A percentile compares a stretch with the other conserved stretches of the same genome.
phyloP scores from a whole-genome alignment of 2,329 filamentous ascomycete species.

The Didymella glomerata region DNA sequence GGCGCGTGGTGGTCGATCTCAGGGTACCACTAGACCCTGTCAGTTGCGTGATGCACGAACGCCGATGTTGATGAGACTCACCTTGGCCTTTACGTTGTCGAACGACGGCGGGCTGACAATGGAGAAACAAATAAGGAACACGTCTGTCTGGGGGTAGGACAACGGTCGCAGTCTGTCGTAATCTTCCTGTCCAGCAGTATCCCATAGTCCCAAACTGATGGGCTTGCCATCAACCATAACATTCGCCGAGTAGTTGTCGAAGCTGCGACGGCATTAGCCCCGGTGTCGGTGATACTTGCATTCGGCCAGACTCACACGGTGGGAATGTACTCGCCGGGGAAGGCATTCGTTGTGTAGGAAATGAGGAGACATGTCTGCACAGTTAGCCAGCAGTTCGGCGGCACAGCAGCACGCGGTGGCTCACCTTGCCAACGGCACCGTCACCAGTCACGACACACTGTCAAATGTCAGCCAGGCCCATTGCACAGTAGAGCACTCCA shows the following conservation, averaged over 20 bases:
- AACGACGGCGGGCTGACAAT: conserved; percentile 98
- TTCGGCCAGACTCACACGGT: conserved; percentile 74
- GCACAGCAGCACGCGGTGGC: conserved; percentile 39
- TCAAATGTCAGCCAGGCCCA: background rate
- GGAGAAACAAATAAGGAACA: conserved; percentile 98
- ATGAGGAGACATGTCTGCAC: conserved; percentile 95
- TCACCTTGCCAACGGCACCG: conserved; percentile 98
- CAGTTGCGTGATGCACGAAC: conserved; percentile 22
- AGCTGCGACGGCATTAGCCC: conserved; percentile 63
- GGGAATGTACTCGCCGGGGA: conserved; percentile 99
- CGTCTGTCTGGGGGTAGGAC: conserved; percentile 97
- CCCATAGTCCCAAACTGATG: conserved; percentile 95
- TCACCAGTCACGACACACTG: conserved; percentile 87
- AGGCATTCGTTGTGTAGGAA: conserved; percentile 98
- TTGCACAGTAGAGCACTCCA: background rate
- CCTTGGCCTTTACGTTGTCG: conserved; percentile 99
- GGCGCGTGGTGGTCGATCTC: conserved; percentile 98
- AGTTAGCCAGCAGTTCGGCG: conserved; percentile 37
- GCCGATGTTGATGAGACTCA: conserved; percentile 55
- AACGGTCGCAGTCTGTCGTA: conserved; percentile 94
- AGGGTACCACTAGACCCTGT: conserved; percentile 79
- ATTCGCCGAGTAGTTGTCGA: conserved; percentile 98
- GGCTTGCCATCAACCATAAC: conserved; percentile 99
- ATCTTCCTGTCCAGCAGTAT: conserved; percentile 98
- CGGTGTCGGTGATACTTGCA: conserved; percentile 15